A percentile compares a stretch with the other conserved stretches of the same genome.
Conservation (phyloP, 148 eudicot species). For the Amaranthus hypochondriacus region DNA sequence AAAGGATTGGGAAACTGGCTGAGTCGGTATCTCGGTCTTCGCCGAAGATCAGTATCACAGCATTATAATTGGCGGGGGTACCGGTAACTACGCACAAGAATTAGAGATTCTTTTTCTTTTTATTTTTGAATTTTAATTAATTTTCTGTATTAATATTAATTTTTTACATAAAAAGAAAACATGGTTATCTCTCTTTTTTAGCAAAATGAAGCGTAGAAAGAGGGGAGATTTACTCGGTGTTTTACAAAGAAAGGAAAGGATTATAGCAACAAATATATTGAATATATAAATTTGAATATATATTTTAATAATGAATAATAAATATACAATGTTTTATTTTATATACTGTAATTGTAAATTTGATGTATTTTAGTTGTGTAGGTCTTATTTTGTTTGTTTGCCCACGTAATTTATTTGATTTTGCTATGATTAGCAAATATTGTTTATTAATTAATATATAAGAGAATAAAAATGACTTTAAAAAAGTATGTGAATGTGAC, state of each 20-base stretch:
- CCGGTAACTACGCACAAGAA: constrained; percentile 16
- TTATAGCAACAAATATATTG: constrained; percentile 2
- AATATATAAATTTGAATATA: background rate
- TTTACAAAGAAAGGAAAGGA: constrained; percentile 29
- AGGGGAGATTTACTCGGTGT: constrained; percentile 18
- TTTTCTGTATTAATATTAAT: background rate
- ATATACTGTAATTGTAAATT: background rate
- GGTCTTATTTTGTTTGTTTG: no score
- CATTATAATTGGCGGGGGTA: constrained; percentile 23
- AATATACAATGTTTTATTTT: background rate
- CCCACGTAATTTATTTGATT: no score
- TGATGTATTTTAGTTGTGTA: background rate
- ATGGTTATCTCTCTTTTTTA: constrained; percentile 7
- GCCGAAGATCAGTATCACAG: constrained; percentile 12
- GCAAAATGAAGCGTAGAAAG: constrained; percentile 1
- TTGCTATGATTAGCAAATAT: no score
- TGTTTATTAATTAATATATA: no score
- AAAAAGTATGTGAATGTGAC: no score
- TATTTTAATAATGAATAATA: background rate
- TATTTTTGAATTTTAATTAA: background rate
- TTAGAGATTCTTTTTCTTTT: constrained; percentile 22
- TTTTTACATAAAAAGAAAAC: background rate
- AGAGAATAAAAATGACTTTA: no score
- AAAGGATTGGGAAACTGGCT: constrained; percentile 64
- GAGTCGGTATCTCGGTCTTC: constrained; percentile 54